Evolutionary conservation across 2,329 filamentous ascomycete genomes (phyloP).

Genomic region (Colletotrichum camelliae): DNA sequence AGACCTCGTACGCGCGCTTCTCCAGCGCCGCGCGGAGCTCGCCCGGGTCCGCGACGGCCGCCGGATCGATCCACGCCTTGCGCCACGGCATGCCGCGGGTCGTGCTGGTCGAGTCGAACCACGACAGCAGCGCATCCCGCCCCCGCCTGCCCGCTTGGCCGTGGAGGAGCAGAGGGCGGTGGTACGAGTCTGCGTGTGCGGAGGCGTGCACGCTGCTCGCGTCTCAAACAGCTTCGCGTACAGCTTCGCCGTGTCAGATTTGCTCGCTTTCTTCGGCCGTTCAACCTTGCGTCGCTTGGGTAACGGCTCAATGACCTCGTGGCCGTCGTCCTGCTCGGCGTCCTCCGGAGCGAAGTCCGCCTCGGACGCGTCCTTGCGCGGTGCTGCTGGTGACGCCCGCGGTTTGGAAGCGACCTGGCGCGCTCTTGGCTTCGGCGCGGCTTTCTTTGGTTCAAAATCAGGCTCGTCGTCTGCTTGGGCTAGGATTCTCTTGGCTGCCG

Average conservation of each 20-base stretch:
- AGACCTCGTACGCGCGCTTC: constrained; percentile 67
- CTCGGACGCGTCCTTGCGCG: constrained; percentile 17
- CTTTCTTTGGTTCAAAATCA: not conserved
- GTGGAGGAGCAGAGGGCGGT: constrained; percentile 54
- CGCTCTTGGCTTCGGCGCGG: not conserved
- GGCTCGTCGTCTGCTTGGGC: constrained; percentile 12
- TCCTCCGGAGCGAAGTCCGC: constrained; percentile 1
- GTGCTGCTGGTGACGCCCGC: not conserved
- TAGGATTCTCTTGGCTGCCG: constrained; percentile 11
- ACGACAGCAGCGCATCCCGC: constrained; percentile 48
- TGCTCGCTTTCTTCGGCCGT: not conserved
- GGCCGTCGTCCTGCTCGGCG: not conserved
- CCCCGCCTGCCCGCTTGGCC: constrained; percentile 30
- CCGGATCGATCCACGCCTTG: constrained; percentile 59
- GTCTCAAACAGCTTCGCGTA: not conserved
- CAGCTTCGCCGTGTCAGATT: not conserved
- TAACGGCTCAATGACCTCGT: not conserved
- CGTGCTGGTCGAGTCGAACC: constrained; percentile 55
- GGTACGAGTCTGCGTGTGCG: constrained; percentile 40
- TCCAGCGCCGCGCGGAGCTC: constrained; percentile 50
- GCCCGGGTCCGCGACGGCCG: constrained; percentile 24
- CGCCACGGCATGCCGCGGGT: constrained; percentile 64
- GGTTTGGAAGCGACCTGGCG: not conserved
- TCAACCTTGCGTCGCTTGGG: constrained; percentile 10
- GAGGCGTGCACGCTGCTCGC: not conserved